These are phyloP conservation scores for Gossypium davidsonii DNA, from an alignment of 441 rosid genomes.

Conservation along the genomic window DNA sequence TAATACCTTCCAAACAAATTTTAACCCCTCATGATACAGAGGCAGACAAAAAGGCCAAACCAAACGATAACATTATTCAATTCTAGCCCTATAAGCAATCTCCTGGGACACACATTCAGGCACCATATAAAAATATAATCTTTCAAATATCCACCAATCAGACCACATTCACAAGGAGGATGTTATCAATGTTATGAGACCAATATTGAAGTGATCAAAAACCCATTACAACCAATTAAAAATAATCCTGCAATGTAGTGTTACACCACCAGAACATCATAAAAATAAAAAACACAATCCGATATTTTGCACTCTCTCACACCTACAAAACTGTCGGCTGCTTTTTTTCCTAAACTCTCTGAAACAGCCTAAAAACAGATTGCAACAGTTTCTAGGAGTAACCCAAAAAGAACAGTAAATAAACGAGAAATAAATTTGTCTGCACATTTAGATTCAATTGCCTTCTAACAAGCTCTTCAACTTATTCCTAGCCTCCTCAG, in stretches of 20 bases:
- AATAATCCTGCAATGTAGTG: neutral
- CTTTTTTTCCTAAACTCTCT: conserved; percentile 34
- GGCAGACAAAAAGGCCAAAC: neutral
- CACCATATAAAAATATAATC: neutral
- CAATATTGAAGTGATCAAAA: neutral
- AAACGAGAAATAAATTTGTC: conserved; percentile 15
- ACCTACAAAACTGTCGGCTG: conserved; percentile 56
- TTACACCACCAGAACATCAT: neutral
- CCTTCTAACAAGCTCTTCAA: conserved; percentile 62
- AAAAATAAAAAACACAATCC: neutral
- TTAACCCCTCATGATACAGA: neutral
- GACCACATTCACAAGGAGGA: neutral
- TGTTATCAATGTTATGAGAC: neutral
- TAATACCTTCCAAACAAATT: neutral
- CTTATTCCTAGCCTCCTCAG: conserved; percentile 59
- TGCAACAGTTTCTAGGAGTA: neutral
- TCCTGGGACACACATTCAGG: neutral
- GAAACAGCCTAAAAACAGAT: conserved; percentile 42
- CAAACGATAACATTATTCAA: neutral
- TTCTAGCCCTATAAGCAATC: neutral
- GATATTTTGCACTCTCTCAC: conserved; percentile 13
- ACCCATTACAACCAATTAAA: neutral
- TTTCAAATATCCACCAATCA: neutral
- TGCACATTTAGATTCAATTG: conserved; percentile 34
- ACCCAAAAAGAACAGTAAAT: neutral